Conservation (phyloP, 192 early-diverging fungal species). For the Coemansia asiatica region DNA sequence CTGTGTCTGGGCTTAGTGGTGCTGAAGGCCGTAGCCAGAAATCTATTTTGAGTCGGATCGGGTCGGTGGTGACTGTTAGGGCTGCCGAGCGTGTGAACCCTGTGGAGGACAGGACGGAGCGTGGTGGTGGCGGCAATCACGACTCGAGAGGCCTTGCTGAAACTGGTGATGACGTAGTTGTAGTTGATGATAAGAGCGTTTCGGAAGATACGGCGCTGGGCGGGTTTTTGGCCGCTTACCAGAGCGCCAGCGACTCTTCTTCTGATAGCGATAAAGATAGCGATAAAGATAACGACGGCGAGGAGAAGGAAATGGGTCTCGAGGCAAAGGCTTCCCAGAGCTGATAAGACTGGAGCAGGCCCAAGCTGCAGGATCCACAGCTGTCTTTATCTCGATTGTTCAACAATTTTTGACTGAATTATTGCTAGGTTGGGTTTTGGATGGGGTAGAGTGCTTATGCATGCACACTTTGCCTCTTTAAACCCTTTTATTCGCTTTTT, state of each 20-base stretch:
- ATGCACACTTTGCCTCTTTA: too few relatives aligned
- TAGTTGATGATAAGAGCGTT: background rate
- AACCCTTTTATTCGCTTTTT: too few relatives aligned
- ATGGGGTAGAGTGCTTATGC: too few relatives aligned
- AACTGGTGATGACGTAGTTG: conserved; percentile 1
- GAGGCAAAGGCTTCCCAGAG: too few relatives aligned
- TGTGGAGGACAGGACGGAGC: background rate
- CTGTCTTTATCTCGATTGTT: too few relatives aligned
- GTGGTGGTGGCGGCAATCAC: background rate
- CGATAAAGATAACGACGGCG: conserved; percentile 4
- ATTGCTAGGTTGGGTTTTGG: too few relatives aligned
- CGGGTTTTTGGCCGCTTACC: conserved; percentile 26
- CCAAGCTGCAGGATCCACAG: too few relatives aligned
- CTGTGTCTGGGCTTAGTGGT: background rate
- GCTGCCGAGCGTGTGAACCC: too few relatives aligned
- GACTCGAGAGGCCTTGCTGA: background rate
- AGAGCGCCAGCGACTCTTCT: conserved; percentile 14
- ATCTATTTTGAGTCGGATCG: background rate
- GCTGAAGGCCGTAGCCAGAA: background rate
- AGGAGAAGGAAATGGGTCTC: too few relatives aligned
- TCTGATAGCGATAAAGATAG: conserved; percentile 15
- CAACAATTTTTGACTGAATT: too few relatives aligned
- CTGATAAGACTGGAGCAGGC: background rate
- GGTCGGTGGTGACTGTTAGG: background rate
- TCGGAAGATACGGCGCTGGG: background rate